Evolutionary conservation across 208 protist genomes (phyloP).

Genomic region (Leishmania turanica): DNA sequence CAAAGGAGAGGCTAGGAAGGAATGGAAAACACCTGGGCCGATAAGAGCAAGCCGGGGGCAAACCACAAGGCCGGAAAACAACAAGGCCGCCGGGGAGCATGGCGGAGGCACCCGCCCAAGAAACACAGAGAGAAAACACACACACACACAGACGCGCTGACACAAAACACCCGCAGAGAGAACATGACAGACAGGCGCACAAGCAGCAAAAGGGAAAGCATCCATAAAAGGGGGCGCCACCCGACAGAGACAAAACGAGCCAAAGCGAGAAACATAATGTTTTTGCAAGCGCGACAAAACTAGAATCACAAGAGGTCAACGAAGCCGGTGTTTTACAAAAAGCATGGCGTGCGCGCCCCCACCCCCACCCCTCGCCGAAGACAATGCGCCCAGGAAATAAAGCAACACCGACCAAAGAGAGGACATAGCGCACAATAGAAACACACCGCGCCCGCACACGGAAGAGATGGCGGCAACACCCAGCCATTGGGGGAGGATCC

Average conservation of each 20-base stretch:
- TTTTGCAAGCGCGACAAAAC: background rate
- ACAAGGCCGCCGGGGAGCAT: background rate
- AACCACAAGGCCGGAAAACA: background rate
- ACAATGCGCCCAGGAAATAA: too few species aligned
- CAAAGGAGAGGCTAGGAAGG: background rate
- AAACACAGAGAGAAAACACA: background rate
- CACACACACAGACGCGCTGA: background rate
- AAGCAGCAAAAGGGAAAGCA: background rate
- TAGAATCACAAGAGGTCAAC: background rate
- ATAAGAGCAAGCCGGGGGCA: background rate
- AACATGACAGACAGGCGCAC: background rate
- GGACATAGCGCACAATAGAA: too few species aligned
- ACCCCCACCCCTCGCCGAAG: too few species aligned
- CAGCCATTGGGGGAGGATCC: rapidly evolving
- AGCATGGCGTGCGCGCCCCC: too few species aligned
- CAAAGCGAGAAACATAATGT: background rate
- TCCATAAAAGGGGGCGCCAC: rapidly evolving
- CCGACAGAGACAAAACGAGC: background rate
- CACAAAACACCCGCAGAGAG: background rate
- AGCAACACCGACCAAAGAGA: too few species aligned
- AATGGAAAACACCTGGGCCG: background rate
- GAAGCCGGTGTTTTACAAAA: background rate
- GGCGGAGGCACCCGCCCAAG: background rate
- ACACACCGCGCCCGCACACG: too few species aligned
- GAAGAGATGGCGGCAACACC: too few species aligned